Conservation (phyloP, 2,329 filamentous ascomycete genomes). For the Diplodia sapinea region DNA sequence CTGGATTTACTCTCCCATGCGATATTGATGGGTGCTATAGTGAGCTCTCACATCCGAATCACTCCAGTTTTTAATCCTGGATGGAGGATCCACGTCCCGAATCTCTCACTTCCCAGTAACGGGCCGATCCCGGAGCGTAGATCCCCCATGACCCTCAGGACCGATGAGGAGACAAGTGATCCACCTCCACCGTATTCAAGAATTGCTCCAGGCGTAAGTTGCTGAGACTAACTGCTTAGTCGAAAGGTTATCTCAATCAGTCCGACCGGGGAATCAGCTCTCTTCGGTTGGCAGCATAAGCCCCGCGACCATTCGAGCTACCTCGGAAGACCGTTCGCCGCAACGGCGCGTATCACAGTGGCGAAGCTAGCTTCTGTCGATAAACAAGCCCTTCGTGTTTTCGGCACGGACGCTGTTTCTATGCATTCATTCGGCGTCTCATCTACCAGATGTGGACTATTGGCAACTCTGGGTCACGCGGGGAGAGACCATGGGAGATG, state of each 20-base stretch:
- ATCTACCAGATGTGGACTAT: background rate
- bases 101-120: background rate
- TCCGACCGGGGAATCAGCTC: background rate
- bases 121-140: background rate
- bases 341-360: constrained; percentile 9
- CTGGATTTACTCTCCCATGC: background rate
- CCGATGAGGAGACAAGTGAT: background rate
- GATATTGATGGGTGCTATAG: background rate
- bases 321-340: background rate
- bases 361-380: background rate
- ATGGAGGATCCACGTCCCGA: background rate
- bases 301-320: background rate
- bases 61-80: background rate
- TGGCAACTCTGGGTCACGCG: background rate
- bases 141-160: background rate
- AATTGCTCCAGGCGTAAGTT: background rate
- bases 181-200: background rate
- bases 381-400: background rate
- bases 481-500: background rate
- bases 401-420: background rate
- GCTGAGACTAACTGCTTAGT: background rate
- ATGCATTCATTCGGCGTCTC: background rate
- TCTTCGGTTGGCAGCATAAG: background rate
- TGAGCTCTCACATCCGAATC: background rate
- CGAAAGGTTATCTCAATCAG: constrained; percentile 1